Base-by-base conservation (phyloP, 805 yeast species). In the Candida nemodendra region DNA sequence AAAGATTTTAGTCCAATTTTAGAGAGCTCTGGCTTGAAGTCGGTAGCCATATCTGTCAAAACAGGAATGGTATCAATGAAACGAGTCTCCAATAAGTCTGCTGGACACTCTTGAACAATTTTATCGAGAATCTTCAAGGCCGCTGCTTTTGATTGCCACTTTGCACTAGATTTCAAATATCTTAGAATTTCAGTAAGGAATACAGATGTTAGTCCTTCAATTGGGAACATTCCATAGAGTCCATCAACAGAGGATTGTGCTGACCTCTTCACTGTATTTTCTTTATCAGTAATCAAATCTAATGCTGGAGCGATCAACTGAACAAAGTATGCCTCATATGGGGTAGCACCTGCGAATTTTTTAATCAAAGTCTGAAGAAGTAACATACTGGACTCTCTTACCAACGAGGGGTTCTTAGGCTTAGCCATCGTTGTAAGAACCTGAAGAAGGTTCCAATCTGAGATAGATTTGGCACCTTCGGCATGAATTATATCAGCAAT, bases 21-120 rank as follows among this genome's bases (percentile, higher is more conserved):
- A 18, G 96, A 89, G 40, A 93, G 74, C 66, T 91, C 99, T 2
- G 97, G 96, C 70, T 91, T 91, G 76, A 93, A 88, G 62, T 91
- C 99, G 40, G 95, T 91, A 48, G 96, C 78, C 67, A 82, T 76
- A 64, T 87, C 95, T 23, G 95, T 87, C 54, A 91, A 72, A 8
- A 84, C 74, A 26, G 99, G 98, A 23, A 91, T 78, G 4, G 87
- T 76, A 39, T 74, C 76, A 44, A 81, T 79, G 63, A 91, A 91
- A 51, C 81, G 79, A 57, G 81, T 61, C 65, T 91, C 96, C 50
- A 91, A 69, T 53, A 86, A 72, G 66, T 93, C 98, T 27, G 83
- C 78, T 40, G 96, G 93, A 29, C 84, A 79, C 34, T 84, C 88
- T 45, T 78, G 87, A 42, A 84, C 72, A 39, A 90, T 72, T 57